Evolutionary conservation across 768 basidiomycete species (phyloP).

Genomic region (Lentinula raphanica): DNA sequence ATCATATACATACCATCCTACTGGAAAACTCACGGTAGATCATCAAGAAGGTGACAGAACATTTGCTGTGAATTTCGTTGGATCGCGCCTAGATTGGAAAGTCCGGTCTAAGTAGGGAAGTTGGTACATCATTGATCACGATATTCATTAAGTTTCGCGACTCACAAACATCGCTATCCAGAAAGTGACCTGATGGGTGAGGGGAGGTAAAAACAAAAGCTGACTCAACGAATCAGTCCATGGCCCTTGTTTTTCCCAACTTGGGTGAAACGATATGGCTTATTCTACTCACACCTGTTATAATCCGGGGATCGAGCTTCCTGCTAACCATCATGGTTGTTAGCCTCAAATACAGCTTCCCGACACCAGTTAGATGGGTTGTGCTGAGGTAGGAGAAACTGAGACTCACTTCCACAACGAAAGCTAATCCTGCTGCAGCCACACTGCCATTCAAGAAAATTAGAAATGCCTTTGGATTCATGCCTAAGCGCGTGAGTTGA

Average conservation of each 20-base stretch:
- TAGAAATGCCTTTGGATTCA: too few relatives aligned
- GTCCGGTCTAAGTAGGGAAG: background rate
- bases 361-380: background rate
- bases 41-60: background rate
- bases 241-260: background rate
- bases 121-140: background rate
- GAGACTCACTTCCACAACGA: slow-evolving; percentile 4
- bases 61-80: background rate
- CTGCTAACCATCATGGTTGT: background rate
- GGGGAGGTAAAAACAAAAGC: slow-evolving; percentile 7
- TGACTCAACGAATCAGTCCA: background rate
- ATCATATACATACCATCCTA: too few relatives aligned
- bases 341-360: background rate
- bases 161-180: slow-evolving; percentile 10
- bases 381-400: too few relatives aligned
- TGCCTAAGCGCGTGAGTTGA: background rate
- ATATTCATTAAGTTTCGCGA: background rate
- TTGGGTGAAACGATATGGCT: background rate
- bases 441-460: slow-evolving; percentile 1
- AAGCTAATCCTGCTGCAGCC: slow-evolving; percentile 3
- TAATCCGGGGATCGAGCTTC: background rate
- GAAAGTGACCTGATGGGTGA: slow-evolving; percentile 4
- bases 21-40: slow-evolving; percentile 30
- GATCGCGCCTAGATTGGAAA: background rate
- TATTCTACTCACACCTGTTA: background rate